Percentiles rank a stretch among this genome's conserved stretches.
Evolutionary conservation across 202 grass and related monocot species (phyloP).

Genomic region (Zizania palustris): DNA sequence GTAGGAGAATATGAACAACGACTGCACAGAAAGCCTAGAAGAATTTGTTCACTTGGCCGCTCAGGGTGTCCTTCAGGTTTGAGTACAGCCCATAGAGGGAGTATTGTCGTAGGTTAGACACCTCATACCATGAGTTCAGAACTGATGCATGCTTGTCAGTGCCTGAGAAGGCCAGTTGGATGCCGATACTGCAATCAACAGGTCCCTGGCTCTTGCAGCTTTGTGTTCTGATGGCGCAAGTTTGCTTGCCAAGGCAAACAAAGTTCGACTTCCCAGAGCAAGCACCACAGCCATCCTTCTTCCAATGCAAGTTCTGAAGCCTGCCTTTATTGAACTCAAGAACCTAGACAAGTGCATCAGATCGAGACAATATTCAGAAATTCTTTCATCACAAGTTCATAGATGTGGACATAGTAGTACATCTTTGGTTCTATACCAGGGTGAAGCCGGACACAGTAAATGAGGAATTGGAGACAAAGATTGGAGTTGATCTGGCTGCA

Average conservation of each 20-base stretch:
- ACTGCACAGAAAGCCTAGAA: conserved; percentile 41
- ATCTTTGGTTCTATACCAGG: conserved; percentile 60
- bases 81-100: conserved; percentile 85
- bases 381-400: neutral
- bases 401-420: conserved; percentile 5
- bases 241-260: conserved; percentile 74
- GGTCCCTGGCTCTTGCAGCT: conserved; percentile 79
- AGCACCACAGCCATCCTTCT: conserved; percentile 74
- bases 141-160: conserved; percentile 84
- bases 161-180: conserved; percentile 94
- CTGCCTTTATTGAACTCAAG: conserved; percentile 96
- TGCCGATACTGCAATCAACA: conserved; percentile 87
- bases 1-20: conserved; percentile 39
- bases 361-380: conserved; percentile 7
- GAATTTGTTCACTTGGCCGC: conserved; percentile 71
- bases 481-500: conserved; percentile 74
- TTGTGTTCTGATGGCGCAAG: conserved; percentile 69
- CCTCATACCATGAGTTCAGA: conserved; percentile 98
- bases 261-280: conserved; percentile 71
- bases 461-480: conserved; percentile 72
- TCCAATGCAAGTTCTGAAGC: conserved; percentile 90
- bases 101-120: conserved; percentile 87
- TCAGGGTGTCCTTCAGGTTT: conserved; percentile 76
- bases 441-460: conserved; percentile 90
- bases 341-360: conserved; percentile 49